Base-by-base conservation (phyloP, 2,329 filamentous ascomycete genomes). In the Alternaria ventricosa region DNA sequence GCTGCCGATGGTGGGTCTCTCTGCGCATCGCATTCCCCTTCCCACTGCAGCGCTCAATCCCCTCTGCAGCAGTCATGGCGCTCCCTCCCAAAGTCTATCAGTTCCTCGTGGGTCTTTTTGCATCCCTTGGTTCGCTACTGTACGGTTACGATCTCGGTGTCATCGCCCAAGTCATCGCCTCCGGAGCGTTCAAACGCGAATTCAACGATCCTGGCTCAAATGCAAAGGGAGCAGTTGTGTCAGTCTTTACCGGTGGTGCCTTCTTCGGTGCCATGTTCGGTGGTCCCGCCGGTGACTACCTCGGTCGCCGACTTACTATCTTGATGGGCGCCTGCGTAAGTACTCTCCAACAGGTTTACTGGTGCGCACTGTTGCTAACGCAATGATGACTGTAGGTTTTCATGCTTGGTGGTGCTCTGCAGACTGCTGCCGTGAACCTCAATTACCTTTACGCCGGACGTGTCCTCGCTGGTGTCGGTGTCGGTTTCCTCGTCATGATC, bases 231-330 rank as follows among this genome's bases (percentile, higher is more conserved):
- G 87, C 90, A 4, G 90, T 93, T 0, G 92, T 94, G 1, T 92
- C 90, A 1, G 85, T 94, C 63, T 94, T 95, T 78, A 95, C 92
- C 0, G 90, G 86, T 3, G 88, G 92, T 47, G 91, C 91, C 22
- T 93, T 93, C 80, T 86, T 91, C 67, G 91, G 91, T 9, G 88
- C 91, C 25, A 82, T 82, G 30, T 80, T 88, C 36, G 91, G 89
- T 43, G 92, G 92, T 63, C 85, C 87, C 1, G 71, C 82, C 36
- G 89, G 89, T 66, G 88, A 94, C 75, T 82, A 76, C 60, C 79
- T 93, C 3, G 92, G 92, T 46, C 87, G 92, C 69, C 88, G 90
- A 76, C 82, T 83, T 77, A 94, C 92, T 3, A 95, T 95, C 69
- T 79, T 91, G 51, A 80, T 91, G 27, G 92, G 92, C n/a, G 86